phyloP scores from a whole-genome alignment of 2,329 filamentous ascomycete genomes.

The Colletotrichum tropicicola region DNA sequence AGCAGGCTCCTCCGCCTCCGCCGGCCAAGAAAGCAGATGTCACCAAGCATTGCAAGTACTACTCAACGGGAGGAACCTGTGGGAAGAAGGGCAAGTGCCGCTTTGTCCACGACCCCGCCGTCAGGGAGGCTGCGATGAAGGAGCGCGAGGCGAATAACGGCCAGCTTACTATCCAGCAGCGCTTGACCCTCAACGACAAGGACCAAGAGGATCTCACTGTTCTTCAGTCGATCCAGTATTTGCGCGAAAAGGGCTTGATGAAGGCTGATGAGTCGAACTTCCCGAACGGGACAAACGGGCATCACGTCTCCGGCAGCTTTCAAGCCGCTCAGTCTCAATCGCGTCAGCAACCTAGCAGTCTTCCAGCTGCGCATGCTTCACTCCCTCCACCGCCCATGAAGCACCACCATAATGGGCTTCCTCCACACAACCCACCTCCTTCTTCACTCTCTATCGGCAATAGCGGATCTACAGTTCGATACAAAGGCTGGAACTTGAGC shows the following conservation, averaged over 20 bases:
- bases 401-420: slow-evolving; percentile 38
- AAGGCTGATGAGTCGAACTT: slow-evolving; percentile 40
- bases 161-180: slow-evolving; percentile 72
- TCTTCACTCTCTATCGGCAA: slow-evolving; percentile 35
- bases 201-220: slow-evolving; percentile 74
- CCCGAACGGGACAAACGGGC: slow-evolving; percentile 33
- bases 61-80: slow-evolving; percentile 73
- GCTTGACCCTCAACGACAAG: slow-evolving; percentile 72
- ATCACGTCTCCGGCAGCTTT: neutral
- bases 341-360: slow-evolving; percentile 32
- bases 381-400: slow-evolving; percentile 42
- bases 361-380: slow-evolving; percentile 49
- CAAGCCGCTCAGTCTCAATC: neutral
- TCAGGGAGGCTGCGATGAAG: slow-evolving; percentile 69
- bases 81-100: slow-evolving; percentile 81
- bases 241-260: slow-evolving; percentile 68
- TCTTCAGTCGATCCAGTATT: slow-evolving; percentile 71
- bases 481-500: slow-evolving; percentile 49
- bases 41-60: slow-evolving; percentile 76
- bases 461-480: slow-evolving; percentile 37
- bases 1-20: slow-evolving; percentile 47
- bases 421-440: slow-evolving; percentile 44
- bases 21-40: slow-evolving; percentile 67
- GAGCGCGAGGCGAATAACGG: slow-evolving; percentile 73
- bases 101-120: slow-evolving; percentile 73